Evolutionary conservation across 257 asterid species (phyloP).

Genomic region (Gentiana dahurica): DNA sequence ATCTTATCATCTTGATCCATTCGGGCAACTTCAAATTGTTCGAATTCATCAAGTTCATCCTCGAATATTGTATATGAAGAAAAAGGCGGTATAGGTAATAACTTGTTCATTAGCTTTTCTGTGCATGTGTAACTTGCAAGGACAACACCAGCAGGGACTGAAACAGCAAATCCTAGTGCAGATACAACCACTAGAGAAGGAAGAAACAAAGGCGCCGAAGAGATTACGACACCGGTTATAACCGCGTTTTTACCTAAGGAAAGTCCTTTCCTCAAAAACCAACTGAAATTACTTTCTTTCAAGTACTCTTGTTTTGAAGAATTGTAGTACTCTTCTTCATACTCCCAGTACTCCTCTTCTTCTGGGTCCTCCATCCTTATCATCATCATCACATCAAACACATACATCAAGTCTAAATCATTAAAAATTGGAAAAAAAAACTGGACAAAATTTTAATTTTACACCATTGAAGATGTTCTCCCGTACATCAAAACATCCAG

Average conservation of each 20-base stretch:
- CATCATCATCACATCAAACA: no score
- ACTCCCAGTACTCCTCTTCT: constrained; percentile 21
- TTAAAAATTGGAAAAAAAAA: no score
- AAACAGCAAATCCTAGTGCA: constrained; percentile 42
- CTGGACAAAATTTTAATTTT: no score
- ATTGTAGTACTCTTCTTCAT: constrained; percentile 8
- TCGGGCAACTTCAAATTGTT: neutral
- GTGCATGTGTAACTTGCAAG: constrained; percentile 54
- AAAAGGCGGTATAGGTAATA: constrained; percentile 27
- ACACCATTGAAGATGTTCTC: no score
- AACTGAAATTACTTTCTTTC: constrained; percentile 20
- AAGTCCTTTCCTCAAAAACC: constrained; percentile 35
- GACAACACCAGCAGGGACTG: constrained; percentile 53
- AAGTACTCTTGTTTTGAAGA: constrained; percentile 11
- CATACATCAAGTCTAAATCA: no score
- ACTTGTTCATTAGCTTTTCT: constrained; percentile 55
- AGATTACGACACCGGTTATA: constrained; percentile 41
- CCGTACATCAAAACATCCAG: no score
- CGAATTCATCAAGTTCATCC: constrained; percentile 4
- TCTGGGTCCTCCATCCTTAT: constrained; percentile 33
- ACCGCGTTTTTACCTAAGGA: constrained; percentile 45
- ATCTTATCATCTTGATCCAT: neutral
- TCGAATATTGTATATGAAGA: constrained; percentile 9
- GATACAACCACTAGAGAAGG: constrained; percentile 58
- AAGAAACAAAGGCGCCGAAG: constrained; percentile 61